Conservation (phyloP, 441 rosid species). For the Populus tomentosa region DNA sequence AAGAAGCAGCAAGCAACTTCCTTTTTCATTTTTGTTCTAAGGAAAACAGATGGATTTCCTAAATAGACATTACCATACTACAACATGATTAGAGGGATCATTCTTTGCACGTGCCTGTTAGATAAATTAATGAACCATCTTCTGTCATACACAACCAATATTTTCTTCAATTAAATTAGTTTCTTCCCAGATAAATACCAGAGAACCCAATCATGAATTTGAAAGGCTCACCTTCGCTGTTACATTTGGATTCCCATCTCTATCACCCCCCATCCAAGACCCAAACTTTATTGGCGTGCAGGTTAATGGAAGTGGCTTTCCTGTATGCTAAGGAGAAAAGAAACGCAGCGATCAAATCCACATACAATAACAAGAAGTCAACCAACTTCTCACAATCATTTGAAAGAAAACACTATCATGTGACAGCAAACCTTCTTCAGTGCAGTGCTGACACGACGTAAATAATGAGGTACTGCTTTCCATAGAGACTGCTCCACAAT, state of each 20-base stretch:
- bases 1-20: not conserved
- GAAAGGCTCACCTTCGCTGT: slow-evolving; percentile 71
- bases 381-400: not conserved
- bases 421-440: slow-evolving; percentile 64
- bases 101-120: not conserved
- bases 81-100: not conserved
- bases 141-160: not conserved
- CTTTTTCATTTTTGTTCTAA: not conserved
- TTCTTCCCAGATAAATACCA: not conserved
- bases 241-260: slow-evolving; percentile 98
- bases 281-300: slow-evolving; percentile 94
- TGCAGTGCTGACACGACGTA: slow-evolving; percentile 91
- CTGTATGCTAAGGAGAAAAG: slow-evolving; percentile 55
- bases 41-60: not conserved
- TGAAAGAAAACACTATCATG: slow-evolving; percentile 15
- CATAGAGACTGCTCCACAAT: slow-evolving; percentile 97
- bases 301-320: slow-evolving; percentile 84
- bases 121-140: not conserved
- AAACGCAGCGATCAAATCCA: not conserved
- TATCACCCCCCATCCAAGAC: slow-evolving; percentile 99
- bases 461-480: slow-evolving; percentile 93
- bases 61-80: not conserved
- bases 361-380: not conserved
- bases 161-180: not conserved
- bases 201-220: not conserved